Evolutionary conservation across 768 basidiomycete genomes (phyloP), one percentile per base, ranked within the genome.

Genomic region (Boletus bicolor): DNA sequence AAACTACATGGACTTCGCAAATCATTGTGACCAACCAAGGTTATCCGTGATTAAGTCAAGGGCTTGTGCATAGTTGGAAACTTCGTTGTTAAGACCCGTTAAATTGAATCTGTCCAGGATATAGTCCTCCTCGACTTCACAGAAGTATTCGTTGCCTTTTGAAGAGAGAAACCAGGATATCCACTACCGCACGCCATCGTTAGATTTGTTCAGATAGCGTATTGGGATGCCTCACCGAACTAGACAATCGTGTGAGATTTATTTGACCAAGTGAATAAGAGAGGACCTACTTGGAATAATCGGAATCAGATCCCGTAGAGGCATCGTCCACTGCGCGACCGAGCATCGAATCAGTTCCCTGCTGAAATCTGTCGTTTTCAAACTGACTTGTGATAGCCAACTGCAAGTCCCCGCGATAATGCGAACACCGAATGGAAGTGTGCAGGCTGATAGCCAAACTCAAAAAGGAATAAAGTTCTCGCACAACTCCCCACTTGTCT

Each of bases 71-170:
- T 99, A 99, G 73, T 97, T 94, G 57, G 93, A 82, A 7, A 98
- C 93, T 71, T 98, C 97, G 61, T 89, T 91, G 74, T 98, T 97
- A 50, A 98, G 80, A 5, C 97, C 96, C 3, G 97, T 99, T 54
- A 99, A 79, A 74, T 99, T 98, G 82, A 99, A 98, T 50, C 95
- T 84, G 75, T 98, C 96, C 53, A 97, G 81, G 66, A 99, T 98
- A 72, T 98, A 98, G 73, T 98, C 96, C 68, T 98, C 97, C 70
- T 98, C 97, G 58, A 98, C 93, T 77, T 98, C 95, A 72, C 96
- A 97, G 67, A 98, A 98, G 77, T 99, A 99, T 76, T 99, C 97
- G 71, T 99, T 98, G 55, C 97, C 95, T 71, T 97, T 97, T 19
- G 93, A 94, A 21, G 92, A 91, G 6, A 98, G 78, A 67, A 98